These are phyloP conservation scores for Tuber calosporum DNA, from an alignment of 495 filamentous ascomycete species.

Conservation along the genomic window DNA sequence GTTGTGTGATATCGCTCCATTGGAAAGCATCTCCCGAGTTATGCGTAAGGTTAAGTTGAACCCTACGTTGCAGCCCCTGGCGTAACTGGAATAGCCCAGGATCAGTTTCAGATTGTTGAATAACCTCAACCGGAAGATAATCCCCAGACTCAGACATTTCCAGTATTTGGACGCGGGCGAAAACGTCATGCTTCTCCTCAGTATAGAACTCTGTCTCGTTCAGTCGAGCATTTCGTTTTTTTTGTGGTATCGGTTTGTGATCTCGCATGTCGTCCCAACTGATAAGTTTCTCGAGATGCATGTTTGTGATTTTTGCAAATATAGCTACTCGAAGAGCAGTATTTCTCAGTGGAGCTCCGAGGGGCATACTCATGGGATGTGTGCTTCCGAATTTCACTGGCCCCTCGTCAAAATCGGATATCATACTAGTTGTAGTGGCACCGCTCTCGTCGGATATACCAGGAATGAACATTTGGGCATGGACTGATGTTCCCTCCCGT, in stretches of 20 bases:
- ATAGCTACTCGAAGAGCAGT: constrained; percentile 80
- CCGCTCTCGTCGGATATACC: constrained; percentile 88
- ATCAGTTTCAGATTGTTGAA: constrained; percentile 74
- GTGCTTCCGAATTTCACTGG: constrained; percentile 92
- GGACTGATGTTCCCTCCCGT: constrained; percentile 88
- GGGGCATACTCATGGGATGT: constrained; percentile 96
- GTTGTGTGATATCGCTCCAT: constrained; percentile 69
- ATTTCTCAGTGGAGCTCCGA: constrained; percentile 61
- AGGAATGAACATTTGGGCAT: constrained; percentile 91
- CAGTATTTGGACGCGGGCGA: constrained; percentile 75
- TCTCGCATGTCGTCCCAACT: constrained; percentile 99
- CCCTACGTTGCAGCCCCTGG: constrained; percentile 84
- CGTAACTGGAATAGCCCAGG: constrained; percentile 86
- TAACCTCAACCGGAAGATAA: constrained; percentile 85
- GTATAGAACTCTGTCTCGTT: constrained; percentile 86
- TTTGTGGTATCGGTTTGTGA: constrained; percentile 49
- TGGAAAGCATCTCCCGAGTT: constrained; percentile 79
- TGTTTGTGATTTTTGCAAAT: constrained; percentile 80
- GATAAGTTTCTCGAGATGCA: constrained; percentile 94
- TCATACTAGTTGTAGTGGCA: constrained; percentile 88
- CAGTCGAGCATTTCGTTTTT: constrained; percentile 64
- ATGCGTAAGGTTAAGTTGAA: constrained; percentile 77
- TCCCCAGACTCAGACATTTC: constrained; percentile 86
- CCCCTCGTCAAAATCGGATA: constrained; percentile 90
- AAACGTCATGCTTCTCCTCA: constrained; percentile 88